Conservation (phyloP, 257 asterid species). For the Solanum dulcamara region DNA sequence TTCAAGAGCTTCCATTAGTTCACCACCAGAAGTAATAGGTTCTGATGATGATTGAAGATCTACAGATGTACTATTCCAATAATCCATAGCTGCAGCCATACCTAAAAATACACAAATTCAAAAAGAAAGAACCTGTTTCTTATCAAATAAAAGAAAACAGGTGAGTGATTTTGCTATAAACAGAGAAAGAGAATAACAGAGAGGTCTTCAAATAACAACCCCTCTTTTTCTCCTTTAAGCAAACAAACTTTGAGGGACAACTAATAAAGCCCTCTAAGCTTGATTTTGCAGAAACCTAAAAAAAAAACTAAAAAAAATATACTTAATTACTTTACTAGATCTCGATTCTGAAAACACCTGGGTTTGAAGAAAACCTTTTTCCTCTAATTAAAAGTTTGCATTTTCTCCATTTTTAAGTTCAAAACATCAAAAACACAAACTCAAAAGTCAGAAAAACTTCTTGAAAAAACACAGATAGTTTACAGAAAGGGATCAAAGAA, state of each 20-base stretch:
- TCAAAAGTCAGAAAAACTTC: slow-evolving; percentile 13
- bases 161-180: slow-evolving; percentile 1
- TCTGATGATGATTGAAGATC: slow-evolving; percentile 14
- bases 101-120: not conserved
- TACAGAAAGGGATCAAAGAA: slow-evolving; percentile 83
- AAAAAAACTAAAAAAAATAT: not conserved
- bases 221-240: slow-evolving; percentile 21
- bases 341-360: slow-evolving; percentile 84
- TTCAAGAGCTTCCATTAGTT: slow-evolving; percentile 89
- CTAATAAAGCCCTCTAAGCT: slow-evolving; percentile 50
- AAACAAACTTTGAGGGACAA: slow-evolving; percentile 29
- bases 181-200: not conserved
- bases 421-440: slow-evolving; percentile 24
- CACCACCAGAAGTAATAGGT: slow-evolving; percentile 63
- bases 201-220: slow-evolving; percentile 70
- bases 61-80: slow-evolving; percentile 44
- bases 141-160: slow-evolving; percentile 45
- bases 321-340: slow-evolving; percentile 12
- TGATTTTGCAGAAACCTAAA: not conserved
- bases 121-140: slow-evolving; percentile 39
- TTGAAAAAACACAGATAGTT: slow-evolving; percentile 43
- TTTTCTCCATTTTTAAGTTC: slow-evolving; percentile 3
- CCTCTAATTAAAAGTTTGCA: slow-evolving; percentile 36
- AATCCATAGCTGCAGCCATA: slow-evolving; percentile 71
- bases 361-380: slow-evolving; percentile 20